Conservation (phyloP, 306 rosid species). For the Phaseolus lunatus region DNA sequence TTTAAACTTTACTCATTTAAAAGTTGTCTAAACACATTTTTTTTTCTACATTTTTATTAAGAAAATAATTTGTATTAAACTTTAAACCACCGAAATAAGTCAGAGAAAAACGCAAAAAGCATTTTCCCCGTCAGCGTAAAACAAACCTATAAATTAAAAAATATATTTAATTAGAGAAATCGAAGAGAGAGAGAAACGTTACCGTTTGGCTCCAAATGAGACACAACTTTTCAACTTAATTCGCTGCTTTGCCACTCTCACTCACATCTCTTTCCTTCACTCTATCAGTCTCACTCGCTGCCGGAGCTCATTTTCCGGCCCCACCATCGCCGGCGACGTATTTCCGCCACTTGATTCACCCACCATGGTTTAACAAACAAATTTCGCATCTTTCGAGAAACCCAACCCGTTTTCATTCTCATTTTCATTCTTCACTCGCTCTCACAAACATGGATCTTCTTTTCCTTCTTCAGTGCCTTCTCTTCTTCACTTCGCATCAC, state of each 20-base stretch:
- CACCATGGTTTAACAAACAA: constrained; percentile 29
- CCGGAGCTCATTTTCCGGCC: constrained; percentile 41
- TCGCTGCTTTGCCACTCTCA: constrained; percentile 25
- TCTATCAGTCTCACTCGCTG: background rate
- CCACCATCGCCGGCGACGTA: constrained; percentile 36
- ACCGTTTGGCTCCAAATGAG: constrained; percentile 52
- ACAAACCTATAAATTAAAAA: background rate
- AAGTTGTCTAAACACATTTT: no score
- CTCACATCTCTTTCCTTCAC: constrained; percentile 1
- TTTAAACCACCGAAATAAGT: background rate
- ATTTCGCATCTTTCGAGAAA: background rate
- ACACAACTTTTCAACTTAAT: constrained; percentile 46
- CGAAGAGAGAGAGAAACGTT: constrained; percentile 34
- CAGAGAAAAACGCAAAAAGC: background rate
- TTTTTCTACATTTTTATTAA: background rate
- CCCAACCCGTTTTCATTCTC: constrained; percentile 19
- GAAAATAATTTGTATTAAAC: background rate
- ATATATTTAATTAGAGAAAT: background rate
- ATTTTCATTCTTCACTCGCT: background rate
- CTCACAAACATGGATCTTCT: constrained; percentile 45
- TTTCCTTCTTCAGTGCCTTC: constrained; percentile 24
- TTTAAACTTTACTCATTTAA: no score
- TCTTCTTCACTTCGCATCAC: constrained; percentile 23
- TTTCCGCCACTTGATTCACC: background rate
- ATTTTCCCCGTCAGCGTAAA: background rate